Base-by-base conservation (phyloP, 1,284 basidiomycete species). In the Melanopsichium pennsylvanicum region DNA sequence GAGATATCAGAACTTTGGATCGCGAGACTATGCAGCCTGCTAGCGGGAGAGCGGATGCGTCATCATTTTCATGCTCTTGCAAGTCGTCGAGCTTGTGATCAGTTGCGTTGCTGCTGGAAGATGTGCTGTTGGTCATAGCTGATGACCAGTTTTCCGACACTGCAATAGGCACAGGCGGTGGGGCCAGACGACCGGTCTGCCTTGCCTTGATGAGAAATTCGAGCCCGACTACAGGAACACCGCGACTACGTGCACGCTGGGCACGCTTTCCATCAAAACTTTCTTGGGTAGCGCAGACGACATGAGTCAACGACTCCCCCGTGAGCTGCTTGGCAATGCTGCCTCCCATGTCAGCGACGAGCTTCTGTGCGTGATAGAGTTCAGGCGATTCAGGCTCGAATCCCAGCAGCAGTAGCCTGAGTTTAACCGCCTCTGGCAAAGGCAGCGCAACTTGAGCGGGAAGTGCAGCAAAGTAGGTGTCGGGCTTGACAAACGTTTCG, bases 331-430 rank as follows among this genome's bases (percentile, higher is more conserved):
- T 66, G 8, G 27, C 52, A 19, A 64, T 44, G 15, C 12, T 39
- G 12, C 61, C 68, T 34, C 73, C 73, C 5, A 73, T 38, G 35
- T 72, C 68, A 15, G 47, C 41, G 27, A 75, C 18, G 4, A 63
- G 49, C 32, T 68, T 70, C 31, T 64, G 34, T 4, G 69, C 66
- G 32, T 75, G 74, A 44, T 72, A 64, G 19, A 66, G 58, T 46
- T 71, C 66, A 23, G 74, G 71, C 4, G 64, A 50, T 5, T 69
- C 54, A 18, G 56, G 44, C 12, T 64, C 55, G 32, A 75, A 45
- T 19, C 74, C 74, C 7, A 73, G 44, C 26, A 74, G 43, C 16
- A 66, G 26, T 4, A 74, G 27, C 29, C 60, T 39, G 33, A 73
- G 32, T 15, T 43, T 19, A 8, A 22, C 21, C 5, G 44, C 70